Evolutionary conservation across 208 protist genomes (phyloP).

Genomic region (Trypanosoma cruzi): DNA sequence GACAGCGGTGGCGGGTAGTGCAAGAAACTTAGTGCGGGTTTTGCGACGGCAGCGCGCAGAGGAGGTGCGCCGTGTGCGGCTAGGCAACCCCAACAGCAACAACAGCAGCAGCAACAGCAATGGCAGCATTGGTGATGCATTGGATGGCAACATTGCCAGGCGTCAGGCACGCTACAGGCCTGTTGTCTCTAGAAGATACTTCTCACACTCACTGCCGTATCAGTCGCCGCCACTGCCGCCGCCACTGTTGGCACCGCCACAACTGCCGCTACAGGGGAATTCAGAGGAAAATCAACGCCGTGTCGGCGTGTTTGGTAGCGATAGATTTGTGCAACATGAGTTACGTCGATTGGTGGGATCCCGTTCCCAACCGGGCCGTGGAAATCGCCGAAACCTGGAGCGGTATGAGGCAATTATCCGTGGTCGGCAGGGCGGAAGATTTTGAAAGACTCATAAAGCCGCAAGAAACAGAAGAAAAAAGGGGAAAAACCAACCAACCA

Average conservation of each 20-base stretch:
- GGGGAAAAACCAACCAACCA: not conserved
- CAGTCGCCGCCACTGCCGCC: not conserved
- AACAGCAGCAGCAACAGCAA: not conserved
- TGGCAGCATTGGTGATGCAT: not conserved
- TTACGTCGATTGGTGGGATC: not conserved
- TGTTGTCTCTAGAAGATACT: not conserved
- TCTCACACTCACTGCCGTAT: not conserved
- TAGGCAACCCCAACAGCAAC: not conserved
- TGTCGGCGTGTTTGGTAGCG: not conserved
- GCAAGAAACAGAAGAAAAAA: not conserved
- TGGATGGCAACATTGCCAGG: not conserved
- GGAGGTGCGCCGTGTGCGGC: not conserved
- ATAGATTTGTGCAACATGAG: not conserved
- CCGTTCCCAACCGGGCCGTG: constrained; percentile 4
- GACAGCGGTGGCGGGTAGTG: constrained; percentile 10
- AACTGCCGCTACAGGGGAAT: not conserved
- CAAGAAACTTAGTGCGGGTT: constrained; percentile 11
- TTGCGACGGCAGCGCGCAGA: constrained; percentile 14
- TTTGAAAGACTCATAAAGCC: not conserved
- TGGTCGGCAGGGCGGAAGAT: constrained; percentile 6
- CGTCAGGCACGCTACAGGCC: not conserved
- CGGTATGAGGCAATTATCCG: constrained; percentile 27
- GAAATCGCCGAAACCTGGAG: constrained; percentile 22
- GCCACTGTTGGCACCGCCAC: not conserved
- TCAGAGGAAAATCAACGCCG: not conserved